Conservation (phyloP, 768 basidiomycete species). For the Boletus vermiculosoides region DNA sequence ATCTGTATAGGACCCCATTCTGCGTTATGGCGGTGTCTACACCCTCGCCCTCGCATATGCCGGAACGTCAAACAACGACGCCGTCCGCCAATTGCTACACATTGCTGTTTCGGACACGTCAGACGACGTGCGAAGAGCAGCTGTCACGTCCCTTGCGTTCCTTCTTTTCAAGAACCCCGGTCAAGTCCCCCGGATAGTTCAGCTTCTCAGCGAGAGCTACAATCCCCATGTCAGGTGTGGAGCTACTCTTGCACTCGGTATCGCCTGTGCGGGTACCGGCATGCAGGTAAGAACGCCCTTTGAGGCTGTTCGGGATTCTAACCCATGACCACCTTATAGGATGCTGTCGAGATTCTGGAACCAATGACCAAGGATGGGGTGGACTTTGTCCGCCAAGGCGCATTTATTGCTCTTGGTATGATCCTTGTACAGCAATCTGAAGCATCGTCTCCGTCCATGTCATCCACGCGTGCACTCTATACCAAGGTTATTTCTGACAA, state of each 20-base stretch:
- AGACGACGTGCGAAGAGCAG: slow-evolving; percentile 95
- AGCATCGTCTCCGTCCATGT: slow-evolving; percentile 78
- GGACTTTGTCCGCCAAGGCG: slow-evolving; percentile 98
- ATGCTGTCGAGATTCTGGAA: slow-evolving; percentile 94
- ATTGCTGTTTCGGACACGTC: slow-evolving; percentile 98
- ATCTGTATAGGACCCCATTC: slow-evolving; percentile 77
- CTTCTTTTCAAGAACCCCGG: slow-evolving; percentile 94
- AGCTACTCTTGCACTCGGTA: slow-evolving; percentile 92
- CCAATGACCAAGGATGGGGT: slow-evolving; percentile 98
- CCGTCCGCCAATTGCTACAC: slow-evolving; percentile 87
- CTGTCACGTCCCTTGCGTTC: slow-evolving; percentile 94
- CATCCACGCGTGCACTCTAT: slow-evolving; percentile 80
- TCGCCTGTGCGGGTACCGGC: slow-evolving; percentile 96
- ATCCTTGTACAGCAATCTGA: slow-evolving; percentile 96
- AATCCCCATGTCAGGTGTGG: slow-evolving; percentile 98
- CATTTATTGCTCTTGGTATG: slow-evolving; percentile 94
- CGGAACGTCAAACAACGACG: slow-evolving; percentile 92
- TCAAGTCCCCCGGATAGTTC: slow-evolving; percentile 95
- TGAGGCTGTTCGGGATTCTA: neutral
- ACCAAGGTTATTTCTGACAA: slow-evolving; percentile 91
- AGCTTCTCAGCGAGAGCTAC: slow-evolving; percentile 95
- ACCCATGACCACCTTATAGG: slow-evolving; percentile 43
- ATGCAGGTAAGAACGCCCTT: slow-evolving; percentile 60
- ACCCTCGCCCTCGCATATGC: slow-evolving; percentile 96
- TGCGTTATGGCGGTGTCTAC: slow-evolving; percentile 97